Percentiles rank a stretch among this genome's conserved stretches.
Conservation (phyloP, 768 basidiomycete species). For the Leucocoprinus leucothites region DNA sequence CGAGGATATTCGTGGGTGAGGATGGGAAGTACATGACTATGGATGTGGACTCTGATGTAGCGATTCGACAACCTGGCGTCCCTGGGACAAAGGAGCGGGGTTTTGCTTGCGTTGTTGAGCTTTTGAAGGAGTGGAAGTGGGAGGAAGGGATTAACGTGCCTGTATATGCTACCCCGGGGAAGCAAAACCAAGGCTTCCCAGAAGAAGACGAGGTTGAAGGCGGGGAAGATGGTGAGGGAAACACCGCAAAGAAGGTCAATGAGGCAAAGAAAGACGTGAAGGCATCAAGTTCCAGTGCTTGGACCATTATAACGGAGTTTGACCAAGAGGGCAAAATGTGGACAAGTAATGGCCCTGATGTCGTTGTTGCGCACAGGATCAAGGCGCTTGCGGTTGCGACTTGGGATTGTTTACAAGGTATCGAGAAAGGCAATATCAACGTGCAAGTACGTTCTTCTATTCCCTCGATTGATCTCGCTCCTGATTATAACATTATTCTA, state of each 20-base stretch:
- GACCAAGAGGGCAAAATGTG: slow-evolving; percentile 76
- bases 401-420: slow-evolving; percentile 51
- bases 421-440: slow-evolving; percentile 47
- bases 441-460: slow-evolving; percentile 48
- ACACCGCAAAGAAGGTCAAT: neutral
- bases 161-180: slow-evolving; percentile 44
- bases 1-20: slow-evolving; percentile 62
- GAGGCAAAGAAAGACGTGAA: slow-evolving; percentile 15
- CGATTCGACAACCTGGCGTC: slow-evolving; percentile 33
- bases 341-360: slow-evolving; percentile 65
- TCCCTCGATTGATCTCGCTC: neutral
- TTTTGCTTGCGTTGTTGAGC: slow-evolving; percentile 69
- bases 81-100: slow-evolving; percentile 80
- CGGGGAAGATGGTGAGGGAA: slow-evolving; percentile 13
- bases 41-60: slow-evolving; percentile 29
- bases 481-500: slow-evolving; percentile 23
- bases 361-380: slow-evolving; percentile 71
- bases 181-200: neutral
- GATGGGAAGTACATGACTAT: slow-evolving; percentile 32
- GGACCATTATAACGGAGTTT: slow-evolving; percentile 76
- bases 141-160: slow-evolving; percentile 71
- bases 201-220: slow-evolving; percentile 25
- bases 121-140: slow-evolving; percentile 86
- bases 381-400: slow-evolving; percentile 74
- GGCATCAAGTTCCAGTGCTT: slow-evolving; percentile 43